Evolutionary conservation across 352 stramenopile species (phyloP), one percentile per base, ranked within the genome.

Genomic region (Phytophthora sp.): DNA sequence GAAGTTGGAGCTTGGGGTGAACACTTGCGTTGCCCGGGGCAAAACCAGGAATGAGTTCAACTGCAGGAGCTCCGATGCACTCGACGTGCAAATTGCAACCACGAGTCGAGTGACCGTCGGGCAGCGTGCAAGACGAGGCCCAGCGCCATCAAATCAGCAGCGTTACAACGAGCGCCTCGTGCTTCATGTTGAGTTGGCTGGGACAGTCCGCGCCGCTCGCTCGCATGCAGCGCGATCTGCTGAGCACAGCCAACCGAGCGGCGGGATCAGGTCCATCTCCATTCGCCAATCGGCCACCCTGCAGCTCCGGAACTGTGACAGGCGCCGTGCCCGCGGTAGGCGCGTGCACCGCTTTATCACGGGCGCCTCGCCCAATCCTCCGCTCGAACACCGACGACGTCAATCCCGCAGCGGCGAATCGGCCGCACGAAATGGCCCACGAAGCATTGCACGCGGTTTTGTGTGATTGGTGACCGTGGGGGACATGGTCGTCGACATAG

Each of bases 231-330:
- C 9, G 35, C 7, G 50, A 67, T 55, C 44, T 46, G 38, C 39
- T 67, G 58, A 67, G 58, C 50, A 62, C 58, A 59, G 58, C 50
- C 58, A 67, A 63, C 50, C 43, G 23, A 28, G 11, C 37, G 21
- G 24, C 38, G 23, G 45, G 54, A 42, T 55, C 24, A 43, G 38
- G 17, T 42, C 21, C n/a, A n/a, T n/a, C n/a, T n/a, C n/a, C n/a
- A 37, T 42, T 62, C 51, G 44, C 55, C 55, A 63, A 63, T 63
- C 55, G 45, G 21, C 20, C 32, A 54, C 34, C 20, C 15, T 56
- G 37, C 37, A 59, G 37, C 51, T 44, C 41, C 21, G 53, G 53
- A 45, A 46, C 45, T 66, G 58, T 66, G 49, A 66, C 58, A 61
- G 49, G 57, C 41, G 41, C 21, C 31, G 35, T 35, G 31, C 21